Evolutionary conservation across 805 yeast genomes (phyloP).

Genomic region (Yamadazyma insecticola): DNA sequence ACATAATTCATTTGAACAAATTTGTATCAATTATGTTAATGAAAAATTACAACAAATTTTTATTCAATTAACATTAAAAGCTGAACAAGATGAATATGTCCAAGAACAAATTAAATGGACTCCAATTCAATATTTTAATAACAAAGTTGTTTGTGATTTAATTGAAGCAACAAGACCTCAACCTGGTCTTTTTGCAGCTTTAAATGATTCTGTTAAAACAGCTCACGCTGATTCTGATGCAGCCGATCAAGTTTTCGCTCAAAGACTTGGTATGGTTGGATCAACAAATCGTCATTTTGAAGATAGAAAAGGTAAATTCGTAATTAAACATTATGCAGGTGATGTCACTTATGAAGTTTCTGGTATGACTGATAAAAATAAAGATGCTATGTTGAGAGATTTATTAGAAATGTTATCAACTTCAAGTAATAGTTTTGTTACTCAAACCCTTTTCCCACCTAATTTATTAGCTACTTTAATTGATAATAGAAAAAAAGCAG

Average conservation of each 20-base stretch:
- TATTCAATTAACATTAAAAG: constrained; percentile 89
- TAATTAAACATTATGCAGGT: constrained; percentile 96
- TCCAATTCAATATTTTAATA: constrained; percentile 93
- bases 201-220: constrained; percentile 95
- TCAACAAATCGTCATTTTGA: constrained; percentile 83
- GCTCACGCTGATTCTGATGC: constrained; percentile 97
- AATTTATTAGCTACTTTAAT: constrained; percentile 27
- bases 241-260: constrained; percentile 94
- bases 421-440: constrained; percentile 67
- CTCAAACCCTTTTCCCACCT: constrained; percentile 43
- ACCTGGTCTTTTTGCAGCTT: constrained; percentile 93
- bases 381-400: constrained; percentile 89
- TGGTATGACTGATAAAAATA: constrained; percentile 94
- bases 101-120: constrained; percentile 96
- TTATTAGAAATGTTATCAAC: constrained; percentile 73
- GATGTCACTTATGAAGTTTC: constrained; percentile 90
- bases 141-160: constrained; percentile 92
- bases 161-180: constrained; percentile 87
- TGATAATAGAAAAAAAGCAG: constrained; percentile 76
- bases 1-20: constrained; percentile 90
- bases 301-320: constrained; percentile 77
- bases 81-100: constrained; percentile 97
- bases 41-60: constrained; percentile 96
- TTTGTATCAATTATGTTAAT: constrained; percentile 92
- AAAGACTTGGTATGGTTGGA: constrained; percentile 77